Evolutionary conservation across 192 early-diverging fungal genomes (phyloP), one percentile per base, ranked within the genome.

Genomic region (Podila horticola): DNA sequence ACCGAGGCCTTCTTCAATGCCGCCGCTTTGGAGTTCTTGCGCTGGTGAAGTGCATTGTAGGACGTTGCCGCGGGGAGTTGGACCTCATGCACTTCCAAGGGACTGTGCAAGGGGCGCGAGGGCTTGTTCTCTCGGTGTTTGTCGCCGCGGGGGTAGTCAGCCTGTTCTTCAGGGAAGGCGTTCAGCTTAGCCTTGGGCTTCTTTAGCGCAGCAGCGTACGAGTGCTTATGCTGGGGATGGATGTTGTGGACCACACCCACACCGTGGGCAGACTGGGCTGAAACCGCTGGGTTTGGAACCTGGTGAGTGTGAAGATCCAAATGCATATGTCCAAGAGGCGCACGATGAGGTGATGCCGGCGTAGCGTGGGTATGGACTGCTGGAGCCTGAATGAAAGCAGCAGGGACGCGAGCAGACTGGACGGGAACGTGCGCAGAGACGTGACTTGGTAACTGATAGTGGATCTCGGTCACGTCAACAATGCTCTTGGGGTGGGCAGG

Each of bases 81-180:
- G 5, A 72, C 19, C 49, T 79, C 69, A 22, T 41, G 60, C 50
- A 69, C 55, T 11, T 30, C 61, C 36, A 64, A 33, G 17, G 30
- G 17, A 1, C 0, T 59, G 10, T 26, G 20, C n/a, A n/a, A 0
- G 6, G 28, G 22, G 19, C 36, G n/a, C 6, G 69, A 34, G 45
- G 45, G 48, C 10, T 30, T 45, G 60, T 71, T 71, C 26, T 52
- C 31, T 34, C 0, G 24, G 41, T 41, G 49, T 13, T 11, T 17
- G 9, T 67, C 64, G 1, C 61, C 62, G 4, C 70, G 76, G 48
- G 76, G 76, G 33, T 79, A 79, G 28, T 68, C 57, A 2, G 65
- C 36, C 55, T 79, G 38, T 22, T 79, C 76, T 15, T 79, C 76
- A 6, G 60, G 61, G 24, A 64, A 68, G 30, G 67, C 61, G 15